Evolutionary conservation across 75 land plant genomes (phyloP).

Genomic region (Sequoia sempervirens): DNA sequence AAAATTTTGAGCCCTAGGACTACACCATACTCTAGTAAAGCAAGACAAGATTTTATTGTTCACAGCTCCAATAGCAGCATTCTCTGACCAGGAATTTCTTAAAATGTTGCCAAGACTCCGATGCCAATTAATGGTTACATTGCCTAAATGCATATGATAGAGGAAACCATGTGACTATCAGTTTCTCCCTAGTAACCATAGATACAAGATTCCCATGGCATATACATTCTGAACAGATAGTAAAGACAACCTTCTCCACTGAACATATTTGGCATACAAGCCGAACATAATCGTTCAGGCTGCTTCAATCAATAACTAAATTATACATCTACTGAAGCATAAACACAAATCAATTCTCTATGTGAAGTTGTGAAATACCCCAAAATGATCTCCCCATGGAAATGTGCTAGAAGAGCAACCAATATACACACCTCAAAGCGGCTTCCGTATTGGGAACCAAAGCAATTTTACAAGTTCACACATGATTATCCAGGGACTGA

Average conservation of each 20-base stretch:
- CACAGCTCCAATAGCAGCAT: not conserved
- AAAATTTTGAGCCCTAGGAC: not conserved
- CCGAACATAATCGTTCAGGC: not conserved
- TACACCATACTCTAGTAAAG: not conserved
- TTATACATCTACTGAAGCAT: conserved; percentile 1
- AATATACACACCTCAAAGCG: not conserved
- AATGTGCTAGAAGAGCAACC: not conserved
- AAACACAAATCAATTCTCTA: not conserved
- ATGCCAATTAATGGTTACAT: not conserved
- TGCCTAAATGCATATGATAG: not conserved
- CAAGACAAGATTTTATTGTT: not conserved
- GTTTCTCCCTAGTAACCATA: not conserved
- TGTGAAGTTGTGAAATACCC: not conserved
- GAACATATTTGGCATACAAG: not conserved
- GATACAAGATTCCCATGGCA: not conserved
- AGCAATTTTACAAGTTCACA: not conserved
- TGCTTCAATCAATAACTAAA: not conserved
- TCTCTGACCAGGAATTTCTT: not conserved
- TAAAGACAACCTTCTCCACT: not conserved
- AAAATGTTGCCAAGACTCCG: not conserved
- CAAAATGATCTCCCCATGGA: not conserved
- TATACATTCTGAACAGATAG: not conserved
- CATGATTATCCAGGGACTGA: conserved; percentile 28
- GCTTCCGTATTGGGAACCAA: not conserved
- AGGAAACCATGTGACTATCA: not conserved